Conservation (phyloP, 176 grass and related monocot genomes). For the Poa annua region DNA sequence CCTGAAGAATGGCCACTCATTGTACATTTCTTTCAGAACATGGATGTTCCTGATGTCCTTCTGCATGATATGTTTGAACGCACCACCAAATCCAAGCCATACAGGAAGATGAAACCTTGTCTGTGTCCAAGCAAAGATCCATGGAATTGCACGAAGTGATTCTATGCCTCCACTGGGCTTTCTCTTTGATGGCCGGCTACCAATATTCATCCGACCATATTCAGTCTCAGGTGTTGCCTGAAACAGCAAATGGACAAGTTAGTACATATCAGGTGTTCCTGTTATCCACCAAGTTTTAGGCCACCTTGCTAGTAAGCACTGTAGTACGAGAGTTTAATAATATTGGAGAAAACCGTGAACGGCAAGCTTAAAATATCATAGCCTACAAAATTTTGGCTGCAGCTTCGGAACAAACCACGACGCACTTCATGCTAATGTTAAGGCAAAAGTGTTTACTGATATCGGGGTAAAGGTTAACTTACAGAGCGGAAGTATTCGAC, state of each 20-base stretch:
- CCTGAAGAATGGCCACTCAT: slow-evolving; percentile 99
- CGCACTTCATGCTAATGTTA: slow-evolving; percentile 2
- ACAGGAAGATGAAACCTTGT: slow-evolving; percentile 98
- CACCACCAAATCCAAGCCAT: slow-evolving; percentile 93
- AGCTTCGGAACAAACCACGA: slow-evolving; percentile 28
- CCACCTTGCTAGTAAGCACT: slow-evolving; percentile 2
- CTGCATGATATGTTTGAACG: slow-evolving; percentile 74
- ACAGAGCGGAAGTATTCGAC: slow-evolving; percentile 98
- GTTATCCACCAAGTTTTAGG: slow-evolving; percentile 13
- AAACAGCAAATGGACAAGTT: slow-evolving; percentile 34
- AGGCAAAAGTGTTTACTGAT: slow-evolving; percentile 36
- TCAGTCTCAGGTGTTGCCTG: slow-evolving; percentile 95
- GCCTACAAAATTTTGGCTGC: neutral
- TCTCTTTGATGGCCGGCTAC: slow-evolving; percentile 94
- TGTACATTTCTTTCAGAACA: slow-evolving; percentile 91
- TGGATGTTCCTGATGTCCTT: slow-evolving; percentile 83
- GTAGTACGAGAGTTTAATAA: neutral
- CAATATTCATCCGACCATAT: slow-evolving; percentile 99
- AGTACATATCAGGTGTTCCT: slow-evolving; percentile 16
- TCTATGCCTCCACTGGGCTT: slow-evolving; percentile 98
- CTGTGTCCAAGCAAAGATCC: slow-evolving; percentile 99
- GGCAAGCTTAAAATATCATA: neutral
- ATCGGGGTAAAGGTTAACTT: slow-evolving; percentile 37
- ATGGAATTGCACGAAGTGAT: slow-evolving; percentile 94
- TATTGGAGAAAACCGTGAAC: neutral